These are phyloP conservation scores for Dryadomyces quercivorus DNA, from an alignment of 2,329 filamentous ascomycete genomes.

Conservation along the genomic window DNA sequence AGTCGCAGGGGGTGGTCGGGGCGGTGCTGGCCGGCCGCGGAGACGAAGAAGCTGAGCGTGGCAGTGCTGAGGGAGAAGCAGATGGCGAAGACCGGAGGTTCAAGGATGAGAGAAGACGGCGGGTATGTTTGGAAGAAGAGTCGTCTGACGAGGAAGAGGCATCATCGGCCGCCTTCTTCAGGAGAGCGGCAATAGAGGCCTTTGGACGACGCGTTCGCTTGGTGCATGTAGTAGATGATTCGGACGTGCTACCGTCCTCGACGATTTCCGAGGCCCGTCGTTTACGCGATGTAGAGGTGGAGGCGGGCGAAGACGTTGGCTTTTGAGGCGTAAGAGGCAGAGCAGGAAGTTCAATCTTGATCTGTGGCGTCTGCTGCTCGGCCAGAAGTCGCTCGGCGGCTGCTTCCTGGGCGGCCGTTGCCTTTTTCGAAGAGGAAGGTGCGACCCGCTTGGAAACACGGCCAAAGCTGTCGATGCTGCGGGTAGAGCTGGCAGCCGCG, in stretches of 20 bases:
- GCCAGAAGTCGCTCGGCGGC: constrained; percentile 15
- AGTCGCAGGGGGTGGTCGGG: constrained; percentile 25
- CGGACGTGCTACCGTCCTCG: not conserved
- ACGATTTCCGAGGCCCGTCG: constrained; percentile 6
- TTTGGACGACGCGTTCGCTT: constrained; percentile 8
- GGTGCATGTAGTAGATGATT: not conserved
- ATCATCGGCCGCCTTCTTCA: not conserved
- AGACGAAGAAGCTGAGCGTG: not conserved
- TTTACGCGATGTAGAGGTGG: constrained; percentile 5
- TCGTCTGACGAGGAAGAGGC: not conserved
- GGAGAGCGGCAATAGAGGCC: constrained; percentile 12
- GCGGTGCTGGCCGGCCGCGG: constrained; percentile 19
- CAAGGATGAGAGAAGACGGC: constrained; percentile 27
- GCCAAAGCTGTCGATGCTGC: constrained; percentile 13
- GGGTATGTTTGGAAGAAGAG: constrained; percentile 13
- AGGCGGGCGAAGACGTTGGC: not conserved
- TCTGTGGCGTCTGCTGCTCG: constrained; percentile 22
- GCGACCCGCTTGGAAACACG: constrained; percentile 14
- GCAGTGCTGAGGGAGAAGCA: not conserved
- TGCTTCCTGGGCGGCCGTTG: constrained; percentile 6
- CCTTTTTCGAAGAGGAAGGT: constrained; percentile 8
- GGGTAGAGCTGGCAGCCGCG: not conserved
- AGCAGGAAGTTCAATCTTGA: constrained; percentile 9
- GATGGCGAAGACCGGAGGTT: constrained; percentile 20
- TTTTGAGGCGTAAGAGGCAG: not conserved